These are phyloP conservation scores for Onygenales sp. DNA, from an alignment of 2,329 filamentous ascomycete species.

Conservation along the genomic window DNA sequence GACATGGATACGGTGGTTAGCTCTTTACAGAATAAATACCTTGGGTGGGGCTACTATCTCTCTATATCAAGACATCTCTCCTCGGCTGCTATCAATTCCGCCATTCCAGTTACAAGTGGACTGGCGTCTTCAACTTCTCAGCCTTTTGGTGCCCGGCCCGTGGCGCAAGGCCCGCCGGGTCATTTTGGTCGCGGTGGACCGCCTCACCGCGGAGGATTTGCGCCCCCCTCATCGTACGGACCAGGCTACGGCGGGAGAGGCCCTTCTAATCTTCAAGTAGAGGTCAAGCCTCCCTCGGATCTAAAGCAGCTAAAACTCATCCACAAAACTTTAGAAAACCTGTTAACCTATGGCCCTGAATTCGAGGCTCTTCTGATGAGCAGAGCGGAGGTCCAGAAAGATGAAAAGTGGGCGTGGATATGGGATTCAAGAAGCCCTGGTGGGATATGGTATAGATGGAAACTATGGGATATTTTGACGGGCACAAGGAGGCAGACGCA, in stretches of 20 bases:
- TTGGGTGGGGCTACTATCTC: slow-evolving; percentile 76
- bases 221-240: slow-evolving; percentile 66
- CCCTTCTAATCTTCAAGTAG: slow-evolving; percentile 51
- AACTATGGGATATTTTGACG: slow-evolving; percentile 78
- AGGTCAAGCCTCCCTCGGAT: slow-evolving; percentile 66
- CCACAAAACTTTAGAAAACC: slow-evolving; percentile 73
- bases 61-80: slow-evolving; percentile 74
- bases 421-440: slow-evolving; percentile 74
- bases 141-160: slow-evolving; percentile 68
- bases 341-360: slow-evolving; percentile 71
- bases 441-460: slow-evolving; percentile 88
- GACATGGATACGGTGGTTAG: slow-evolving; percentile 77
- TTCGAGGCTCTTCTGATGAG: slow-evolving; percentile 92
- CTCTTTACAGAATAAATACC: slow-evolving; percentile 68
- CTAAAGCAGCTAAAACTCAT: slow-evolving; percentile 72
- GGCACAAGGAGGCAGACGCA: slow-evolving; percentile 39
- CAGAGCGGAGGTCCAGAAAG: slow-evolving; percentile 67
- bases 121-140: slow-evolving; percentile 46
- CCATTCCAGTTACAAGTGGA: slow-evolving; percentile 38
- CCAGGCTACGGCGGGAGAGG: slow-evolving; percentile 37
- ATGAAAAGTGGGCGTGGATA: slow-evolving; percentile 89
- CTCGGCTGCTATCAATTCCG: slow-evolving; percentile 55
- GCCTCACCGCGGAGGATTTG: slow-evolving; percentile 55
- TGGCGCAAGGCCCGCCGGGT: slow-evolving; percentile 40
- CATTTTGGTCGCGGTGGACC: slow-evolving; percentile 41